Evolutionary conservation across 331 rosid genomes (phyloP).

Genomic region (Acacia concinna): DNA sequence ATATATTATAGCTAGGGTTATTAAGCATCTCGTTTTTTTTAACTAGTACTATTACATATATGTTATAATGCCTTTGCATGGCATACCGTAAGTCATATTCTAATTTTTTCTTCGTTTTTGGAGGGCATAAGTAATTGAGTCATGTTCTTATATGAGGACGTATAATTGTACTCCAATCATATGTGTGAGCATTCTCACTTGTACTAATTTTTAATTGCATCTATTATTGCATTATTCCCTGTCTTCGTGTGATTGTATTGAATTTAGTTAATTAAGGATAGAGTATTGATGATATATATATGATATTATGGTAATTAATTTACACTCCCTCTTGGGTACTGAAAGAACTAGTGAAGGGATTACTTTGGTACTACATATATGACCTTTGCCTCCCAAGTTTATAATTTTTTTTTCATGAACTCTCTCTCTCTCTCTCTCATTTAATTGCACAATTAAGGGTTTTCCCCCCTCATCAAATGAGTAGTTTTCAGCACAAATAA

Average conservation of each 20-base stretch:
- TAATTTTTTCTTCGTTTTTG: neutral
- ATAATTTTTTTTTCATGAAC: no score
- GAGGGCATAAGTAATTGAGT: slow-evolving; percentile 13
- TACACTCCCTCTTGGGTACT: no score
- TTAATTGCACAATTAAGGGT: no score
- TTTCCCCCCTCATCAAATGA: no score
- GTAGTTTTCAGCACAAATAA: no score
- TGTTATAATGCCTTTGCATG: slow-evolving; percentile 72
- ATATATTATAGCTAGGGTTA: neutral
- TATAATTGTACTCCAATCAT: slow-evolving; percentile 39
- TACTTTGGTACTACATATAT: no score
- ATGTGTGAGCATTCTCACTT: slow-evolving; percentile 46
- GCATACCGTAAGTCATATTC: slow-evolving; percentile 51
- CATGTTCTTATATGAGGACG: slow-evolving; percentile 40
- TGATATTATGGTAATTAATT: neutral
- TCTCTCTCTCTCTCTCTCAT: no score
- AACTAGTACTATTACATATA: neutral
- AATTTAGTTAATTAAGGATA: neutral
- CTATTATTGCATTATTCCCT: slow-evolving; percentile 15
- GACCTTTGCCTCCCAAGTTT: no score
- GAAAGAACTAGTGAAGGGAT: no score
- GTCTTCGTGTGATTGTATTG: slow-evolving; percentile 2
- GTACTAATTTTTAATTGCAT: slow-evolving; percentile 29
- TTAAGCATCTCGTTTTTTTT: neutral
- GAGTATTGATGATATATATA: slow-evolving; percentile 15